Evolutionary conservation across 2,329 filamentous ascomycete species (phyloP).

Genomic region (Neonectria hederae): DNA sequence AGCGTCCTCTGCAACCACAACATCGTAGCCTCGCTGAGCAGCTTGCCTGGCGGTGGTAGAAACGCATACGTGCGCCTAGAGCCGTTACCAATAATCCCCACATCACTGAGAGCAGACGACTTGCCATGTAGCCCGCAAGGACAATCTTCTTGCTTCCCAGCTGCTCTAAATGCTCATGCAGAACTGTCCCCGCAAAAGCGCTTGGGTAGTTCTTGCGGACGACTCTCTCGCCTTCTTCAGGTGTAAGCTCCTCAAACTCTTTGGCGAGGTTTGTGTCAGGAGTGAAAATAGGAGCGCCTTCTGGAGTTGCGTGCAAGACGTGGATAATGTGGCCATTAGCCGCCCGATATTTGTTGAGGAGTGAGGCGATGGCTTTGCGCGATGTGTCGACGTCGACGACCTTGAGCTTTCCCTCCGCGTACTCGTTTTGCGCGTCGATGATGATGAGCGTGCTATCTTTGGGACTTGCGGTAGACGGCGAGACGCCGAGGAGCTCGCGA

Average conservation of each 20-base stretch:
- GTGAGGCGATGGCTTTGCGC: conserved; percentile 63
- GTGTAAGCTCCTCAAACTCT: conserved; percentile 68
- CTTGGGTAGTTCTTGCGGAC: conserved; percentile 67
- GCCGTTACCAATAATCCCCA: not conserved
- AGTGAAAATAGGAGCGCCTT: conserved; percentile 73
- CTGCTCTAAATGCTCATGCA: conserved; percentile 60
- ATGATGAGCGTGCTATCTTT: conserved; percentile 70
- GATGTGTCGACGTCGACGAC: conserved; percentile 63
- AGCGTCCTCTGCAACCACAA: conserved; percentile 68
- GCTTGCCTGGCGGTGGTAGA: conserved; percentile 71
- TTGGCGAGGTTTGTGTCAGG: conserved; percentile 66
- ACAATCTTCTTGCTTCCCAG: conserved; percentile 68
- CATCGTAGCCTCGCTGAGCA: conserved; percentile 69
- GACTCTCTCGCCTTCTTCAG: conserved; percentile 63
- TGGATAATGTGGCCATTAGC: conserved; percentile 64
- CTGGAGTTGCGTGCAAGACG: conserved; percentile 66
- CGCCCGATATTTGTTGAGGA: conserved; percentile 68
- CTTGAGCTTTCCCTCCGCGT: conserved; percentile 65
- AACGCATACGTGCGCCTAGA: conserved; percentile 70
- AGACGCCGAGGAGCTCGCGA: conserved; percentile 63
- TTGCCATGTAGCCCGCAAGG: conserved; percentile 66
- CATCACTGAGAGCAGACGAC: conserved; percentile 15
- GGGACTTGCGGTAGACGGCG: conserved; percentile 64
- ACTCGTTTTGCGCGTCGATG: conserved; percentile 78
- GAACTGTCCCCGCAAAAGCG: conserved; percentile 68